Base-by-base conservation (phyloP, 257 asterid genomes). In the Ophiorrhiza pumila region DNA sequence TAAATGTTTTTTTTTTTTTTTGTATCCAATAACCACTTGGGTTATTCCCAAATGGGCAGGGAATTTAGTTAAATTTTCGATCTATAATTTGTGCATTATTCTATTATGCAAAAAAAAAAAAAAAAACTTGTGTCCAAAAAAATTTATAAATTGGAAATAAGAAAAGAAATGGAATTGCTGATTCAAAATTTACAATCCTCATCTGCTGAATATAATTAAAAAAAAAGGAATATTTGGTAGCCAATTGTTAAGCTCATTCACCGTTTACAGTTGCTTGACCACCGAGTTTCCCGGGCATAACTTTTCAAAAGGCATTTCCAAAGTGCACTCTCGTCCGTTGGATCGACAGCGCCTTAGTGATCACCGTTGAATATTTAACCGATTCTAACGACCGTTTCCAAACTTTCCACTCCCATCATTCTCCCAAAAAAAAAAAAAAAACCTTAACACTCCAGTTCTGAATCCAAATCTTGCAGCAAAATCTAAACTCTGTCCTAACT, bases 281-380 rank as follows among this genome's bases (percentile, higher is more conserved):
- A 69, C 57, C 76, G 69, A 70, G 14, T 81, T 80, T 49, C 77
- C 69, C 55, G 80, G 71, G 59, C 57, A n/a, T 76, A 43, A 39
- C 66, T 56, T 53, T 81, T 61, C 65, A 70, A 74, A 42, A 42
- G 77, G 74, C 65, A 72, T 10, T 46, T 68, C 75, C 77, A 57
- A 70, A 18, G 68, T 47, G 53, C 64, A 13, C 62, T 80, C 73
- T 53, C 47, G 32, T 66, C 49, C 80, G 77, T 72, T 29, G 6
- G 59, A 69, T 56, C 22, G 64, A 65, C 42, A 67, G n/a, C 41
- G 39, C 52, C 65, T 65, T 35, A 22, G 29, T 23, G 68, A 77
- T 80, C 79, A 69, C 73, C 71, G 61, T 34, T 57, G 69, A 59
- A n/a, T 34, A 17, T 27, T 55, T 43, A 60, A 77, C 81, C 31